These are phyloP conservation scores for Inga leiocalycina DNA, from an alignment of 306 rosid species.

Conservation along the genomic window DNA sequence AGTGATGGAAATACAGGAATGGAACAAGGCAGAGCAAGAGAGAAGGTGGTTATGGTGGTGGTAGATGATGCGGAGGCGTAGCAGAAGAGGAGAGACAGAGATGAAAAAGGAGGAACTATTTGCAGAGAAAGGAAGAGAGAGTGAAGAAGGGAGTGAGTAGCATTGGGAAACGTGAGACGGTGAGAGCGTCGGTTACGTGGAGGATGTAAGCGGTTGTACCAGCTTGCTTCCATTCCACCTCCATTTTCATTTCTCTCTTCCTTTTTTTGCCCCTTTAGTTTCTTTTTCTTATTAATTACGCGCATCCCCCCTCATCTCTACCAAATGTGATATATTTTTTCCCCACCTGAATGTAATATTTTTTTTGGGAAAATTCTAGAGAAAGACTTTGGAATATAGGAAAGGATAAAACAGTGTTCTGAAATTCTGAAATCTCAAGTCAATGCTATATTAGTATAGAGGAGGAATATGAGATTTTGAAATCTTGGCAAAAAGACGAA, in stretches of 20 bases:
- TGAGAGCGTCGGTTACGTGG: constrained; percentile 26
- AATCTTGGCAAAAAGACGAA: no score
- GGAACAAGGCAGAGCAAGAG: neutral
- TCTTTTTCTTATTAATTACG: neutral
- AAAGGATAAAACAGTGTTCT: no score
- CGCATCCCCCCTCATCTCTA: neutral
- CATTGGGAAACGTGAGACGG: neutral
- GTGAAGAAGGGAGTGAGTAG: neutral
- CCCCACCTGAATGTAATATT: no score
- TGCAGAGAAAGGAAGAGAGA: neutral
- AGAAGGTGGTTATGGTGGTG: neutral
- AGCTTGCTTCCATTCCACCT: neutral
- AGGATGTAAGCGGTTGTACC: constrained; percentile 36
- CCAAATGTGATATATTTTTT: neutral
- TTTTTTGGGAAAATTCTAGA: no score
- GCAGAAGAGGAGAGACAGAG: constrained; percentile 3
- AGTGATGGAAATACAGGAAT: neutral
- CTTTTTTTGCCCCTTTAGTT: no score
- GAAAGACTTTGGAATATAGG: no score
- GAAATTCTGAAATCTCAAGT: no score
- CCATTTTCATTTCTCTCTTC: neutral
- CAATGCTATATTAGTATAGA: no score
- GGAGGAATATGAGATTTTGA: no score
- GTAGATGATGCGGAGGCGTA: neutral
- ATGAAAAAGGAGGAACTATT: neutral